Evolutionary conservation across 148 eudicot genomes (phyloP), one percentile per base, ranked within the genome.

Genomic region (Vaccinium darrowii): DNA sequence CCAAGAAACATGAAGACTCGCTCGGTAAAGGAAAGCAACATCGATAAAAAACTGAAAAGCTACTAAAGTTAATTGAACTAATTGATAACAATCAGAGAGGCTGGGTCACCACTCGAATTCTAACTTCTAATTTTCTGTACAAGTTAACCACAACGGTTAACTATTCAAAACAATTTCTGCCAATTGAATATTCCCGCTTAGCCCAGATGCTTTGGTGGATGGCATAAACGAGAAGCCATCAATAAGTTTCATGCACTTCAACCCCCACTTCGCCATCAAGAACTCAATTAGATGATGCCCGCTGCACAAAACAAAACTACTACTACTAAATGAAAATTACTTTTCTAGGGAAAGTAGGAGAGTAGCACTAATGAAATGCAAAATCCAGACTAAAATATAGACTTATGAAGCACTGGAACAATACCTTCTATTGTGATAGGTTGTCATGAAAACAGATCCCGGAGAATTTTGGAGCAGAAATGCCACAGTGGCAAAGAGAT

Each of bases 221-320:
- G 98, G 99, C 93, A 97, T 82, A 88, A 95, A 93, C 4, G 93
- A 93, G 87, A 93, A 97, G 62, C 93, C 98, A 62, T 97, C 99
- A 76, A 91, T 79, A 81, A 97, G 95, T 81, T 95, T 93, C n/a
- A 76, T n/a, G 86, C 95, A 94, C 88, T 90, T 95, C 85, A 96
- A 87, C 51, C 95, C 91, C 99, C 97, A 95, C 87, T 97, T 97
- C 84, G 89, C 91, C 98, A 95, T 91, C 87, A 97, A 85, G 86
- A 97, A 95, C 90, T 94, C 95, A 81, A 97, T 95, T 53, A 95
- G 98, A 88, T 92, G 98, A 91, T 97, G 98, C 85, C 99, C 98
- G 78, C 99, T 97, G 91, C 87, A 86, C 60, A 81, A n/a, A 69
- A 56, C 76, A 30, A 77, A 14, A 49, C 39, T 0, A 78, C 23